phyloP scores from a whole-genome alignment of 2,329 filamentous ascomycete genomes.

The Colletotrichum australisinense region DNA sequence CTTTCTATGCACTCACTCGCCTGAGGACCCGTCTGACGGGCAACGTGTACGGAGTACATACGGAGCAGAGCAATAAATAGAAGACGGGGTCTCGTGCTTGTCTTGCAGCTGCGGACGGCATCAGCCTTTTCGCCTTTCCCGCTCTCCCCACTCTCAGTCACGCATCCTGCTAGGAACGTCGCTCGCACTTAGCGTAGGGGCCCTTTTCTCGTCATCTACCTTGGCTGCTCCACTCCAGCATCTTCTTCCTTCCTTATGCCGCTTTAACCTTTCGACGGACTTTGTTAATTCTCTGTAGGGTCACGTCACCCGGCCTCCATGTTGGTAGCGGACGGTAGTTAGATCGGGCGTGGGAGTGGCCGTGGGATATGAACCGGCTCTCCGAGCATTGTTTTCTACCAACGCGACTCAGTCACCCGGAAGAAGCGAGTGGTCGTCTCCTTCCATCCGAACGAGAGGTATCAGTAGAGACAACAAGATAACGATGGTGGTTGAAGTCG shows the following conservation, averaged over 20 bases:
- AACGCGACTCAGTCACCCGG: neutral
- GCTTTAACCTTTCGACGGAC: neutral
- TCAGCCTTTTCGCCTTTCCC: conserved; percentile 12
- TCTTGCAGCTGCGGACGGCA: conserved; percentile 2
- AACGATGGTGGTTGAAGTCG: conserved; percentile 32
- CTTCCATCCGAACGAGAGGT: neutral
- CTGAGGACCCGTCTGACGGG: neutral
- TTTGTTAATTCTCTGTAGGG: neutral
- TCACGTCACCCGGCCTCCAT: neutral
- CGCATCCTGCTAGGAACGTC: neutral
- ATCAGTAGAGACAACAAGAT: neutral
- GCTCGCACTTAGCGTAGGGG: neutral
- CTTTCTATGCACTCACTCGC: neutral
- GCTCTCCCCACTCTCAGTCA: conserved; percentile 15
- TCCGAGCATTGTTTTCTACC: neutral
- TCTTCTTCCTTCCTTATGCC: neutral
- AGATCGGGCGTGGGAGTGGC: conserved; percentile 8
- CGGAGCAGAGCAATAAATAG: conserved; percentile 17
- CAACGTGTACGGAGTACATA: neutral
- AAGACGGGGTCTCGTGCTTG: conserved; percentile 19
- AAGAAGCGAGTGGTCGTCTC: neutral
- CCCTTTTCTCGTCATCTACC: neutral
- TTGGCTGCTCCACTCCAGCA: neutral
- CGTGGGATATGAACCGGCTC: conserved; percentile 16
- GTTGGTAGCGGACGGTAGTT: neutral